A percentile compares a stretch with the other conserved stretches of the same genome.
Conservation (phyloP, 2,329 filamentous ascomycete genomes). For the Sporothrix schenckii region DNA sequence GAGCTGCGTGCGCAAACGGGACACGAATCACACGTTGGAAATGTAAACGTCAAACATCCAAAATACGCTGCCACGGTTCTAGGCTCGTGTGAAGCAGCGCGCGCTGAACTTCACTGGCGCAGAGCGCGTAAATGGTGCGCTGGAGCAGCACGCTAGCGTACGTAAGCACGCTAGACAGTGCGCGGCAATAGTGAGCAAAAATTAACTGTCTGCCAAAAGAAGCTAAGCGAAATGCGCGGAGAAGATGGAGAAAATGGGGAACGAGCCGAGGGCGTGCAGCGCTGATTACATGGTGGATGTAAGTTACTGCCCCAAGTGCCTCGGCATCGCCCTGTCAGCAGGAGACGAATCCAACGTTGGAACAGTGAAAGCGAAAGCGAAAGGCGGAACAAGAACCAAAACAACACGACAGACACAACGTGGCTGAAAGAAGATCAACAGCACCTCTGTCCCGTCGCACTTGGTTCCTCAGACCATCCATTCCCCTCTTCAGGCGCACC, state of each 20-base stretch:
- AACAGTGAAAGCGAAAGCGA: neutral
- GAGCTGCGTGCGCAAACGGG: too few species aligned
- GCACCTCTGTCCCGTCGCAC: neutral
- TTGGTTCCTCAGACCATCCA: neutral
- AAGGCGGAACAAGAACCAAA: neutral
- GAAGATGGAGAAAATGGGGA: slow-evolving; percentile 22
- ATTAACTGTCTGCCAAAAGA: neutral
- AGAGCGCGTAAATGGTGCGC: neutral
- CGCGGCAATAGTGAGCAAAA: neutral
- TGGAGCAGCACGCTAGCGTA: neutral
- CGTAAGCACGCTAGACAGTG: neutral
- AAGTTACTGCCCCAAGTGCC: neutral
- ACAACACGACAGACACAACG: neutral
- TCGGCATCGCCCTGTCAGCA: neutral
- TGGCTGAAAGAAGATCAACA: neutral
- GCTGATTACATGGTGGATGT: slow-evolving; percentile 20
- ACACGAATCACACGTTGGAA: neutral
- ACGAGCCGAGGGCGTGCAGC: slow-evolving; percentile 29
- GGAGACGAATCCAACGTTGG: neutral
- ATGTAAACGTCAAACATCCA: neutral
- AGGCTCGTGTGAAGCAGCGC: neutral
- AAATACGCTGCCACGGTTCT: neutral
- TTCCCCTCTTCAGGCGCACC: neutral
- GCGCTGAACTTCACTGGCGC: neutral
- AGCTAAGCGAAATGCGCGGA: neutral